Evolutionary conservation across 106 monocot genomes (phyloP), one percentile per base, ranked within the genome.

Genomic region (Narthecium ossifragum): DNA sequence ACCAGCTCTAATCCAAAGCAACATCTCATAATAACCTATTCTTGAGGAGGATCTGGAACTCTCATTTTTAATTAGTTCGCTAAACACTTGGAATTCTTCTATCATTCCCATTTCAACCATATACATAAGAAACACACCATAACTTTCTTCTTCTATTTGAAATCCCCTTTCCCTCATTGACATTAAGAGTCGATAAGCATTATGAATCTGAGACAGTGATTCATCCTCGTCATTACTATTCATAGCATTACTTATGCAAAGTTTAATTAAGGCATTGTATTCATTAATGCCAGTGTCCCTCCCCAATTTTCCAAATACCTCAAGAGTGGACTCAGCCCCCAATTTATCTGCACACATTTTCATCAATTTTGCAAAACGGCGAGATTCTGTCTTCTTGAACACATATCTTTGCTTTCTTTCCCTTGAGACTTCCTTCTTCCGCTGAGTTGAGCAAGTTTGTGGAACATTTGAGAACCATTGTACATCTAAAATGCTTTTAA

Each of bases 121-220:
- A 60, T 71, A 90, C 65, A 75, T 51, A 40, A 96, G 78, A 59
- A 96, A 53, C 33, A 90, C 80, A 15, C 76, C 57, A 62, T 75
- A 96, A 68, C 59, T 79, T 55, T 69, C 76, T 76, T 90, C 84
- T 51, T 72, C 72, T 60, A 96, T 80, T 65, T 68, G 58, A 70
- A 86, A 81, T 25, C 96, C 96, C 32, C 73, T 75, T 55, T 96
- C 90, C 64, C 41, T 80, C 86, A 96, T 90, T 51, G 71, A 73
- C 48, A 50, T n/a, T 49, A 84, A 75, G 17, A 96, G 65, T 31
- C 63, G 56, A 77, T 67, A 76, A 8, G 73, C 71, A 28, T 78
- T 78, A 25, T 72, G 33, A 48, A 90, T 65, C 20, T 79, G 72
- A 14, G 26, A 36, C 10, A 65, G 53, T 15, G 70, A 43, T 55